Evolutionary conservation across 306 rosid genomes (phyloP).

Genomic region (Pterocarpus santalinus): DNA sequence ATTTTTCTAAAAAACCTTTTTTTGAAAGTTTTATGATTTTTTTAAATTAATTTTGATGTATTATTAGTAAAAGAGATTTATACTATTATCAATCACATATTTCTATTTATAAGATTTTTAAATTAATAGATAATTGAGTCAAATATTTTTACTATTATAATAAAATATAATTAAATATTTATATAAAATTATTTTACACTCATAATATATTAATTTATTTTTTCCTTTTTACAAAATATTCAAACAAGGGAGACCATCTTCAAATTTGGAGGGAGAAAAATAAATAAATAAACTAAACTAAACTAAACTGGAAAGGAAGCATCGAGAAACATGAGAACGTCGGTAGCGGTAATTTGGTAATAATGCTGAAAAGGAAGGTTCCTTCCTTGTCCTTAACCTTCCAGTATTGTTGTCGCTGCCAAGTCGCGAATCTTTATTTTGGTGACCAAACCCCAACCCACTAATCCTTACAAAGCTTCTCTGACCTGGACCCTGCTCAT

Average conservation of each 20-base stretch:
- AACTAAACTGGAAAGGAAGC: not conserved
- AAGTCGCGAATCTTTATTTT: conserved; percentile 4
- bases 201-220: too few relatives aligned
- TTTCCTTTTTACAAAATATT: too few relatives aligned
- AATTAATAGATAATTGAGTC: too few relatives aligned
- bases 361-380: conserved; percentile 5
- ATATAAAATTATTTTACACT: too few relatives aligned
- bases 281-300: not conserved
- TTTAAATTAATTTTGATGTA: too few relatives aligned
- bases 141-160: too few relatives aligned
- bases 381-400: not conserved
- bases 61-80: too few relatives aligned
- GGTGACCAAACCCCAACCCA: conserved; percentile 36
- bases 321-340: not conserved
- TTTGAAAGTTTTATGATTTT: too few relatives aligned
- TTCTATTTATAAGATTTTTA: too few relatives aligned
- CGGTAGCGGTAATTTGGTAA: conserved; percentile 30
- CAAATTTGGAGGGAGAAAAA: not conserved
- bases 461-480: not conserved
- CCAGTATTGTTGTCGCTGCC: not conserved
- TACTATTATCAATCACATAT: too few relatives aligned
- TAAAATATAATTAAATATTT: too few relatives aligned
- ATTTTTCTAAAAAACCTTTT: too few relatives aligned
- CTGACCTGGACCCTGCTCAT: conserved; percentile 22
- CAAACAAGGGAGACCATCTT: not conserved